Conservation (phyloP, 2,329 filamentous ascomycete genomes). For the Sporothrix inflata region DNA sequence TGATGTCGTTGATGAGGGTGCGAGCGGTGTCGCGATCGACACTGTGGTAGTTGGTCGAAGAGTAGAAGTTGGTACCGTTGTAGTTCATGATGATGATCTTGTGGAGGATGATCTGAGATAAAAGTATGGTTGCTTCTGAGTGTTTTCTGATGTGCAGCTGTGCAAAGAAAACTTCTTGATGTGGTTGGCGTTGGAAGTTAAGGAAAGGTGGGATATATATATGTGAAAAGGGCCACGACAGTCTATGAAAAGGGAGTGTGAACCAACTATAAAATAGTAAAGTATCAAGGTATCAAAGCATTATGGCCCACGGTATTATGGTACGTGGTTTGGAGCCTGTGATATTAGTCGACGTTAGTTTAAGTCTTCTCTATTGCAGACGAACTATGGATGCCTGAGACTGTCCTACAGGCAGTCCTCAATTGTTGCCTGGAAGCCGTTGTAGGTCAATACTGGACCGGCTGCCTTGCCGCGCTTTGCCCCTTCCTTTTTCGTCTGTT, state of each 20-base stretch:
- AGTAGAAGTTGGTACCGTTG: background rate
- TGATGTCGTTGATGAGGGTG: conserved; percentile 23
- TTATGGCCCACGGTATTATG: background rate
- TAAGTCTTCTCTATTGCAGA: background rate
- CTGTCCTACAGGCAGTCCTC: background rate
- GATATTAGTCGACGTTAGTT: background rate
- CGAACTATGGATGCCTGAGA: background rate
- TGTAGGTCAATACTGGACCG: background rate
- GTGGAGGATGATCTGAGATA: background rate
- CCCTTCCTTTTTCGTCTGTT: background rate
- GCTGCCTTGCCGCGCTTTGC: background rate
- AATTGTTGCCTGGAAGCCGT: conserved; percentile 3
- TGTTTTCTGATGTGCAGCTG: background rate
- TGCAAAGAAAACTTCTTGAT: too few species aligned
- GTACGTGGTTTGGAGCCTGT: background rate
- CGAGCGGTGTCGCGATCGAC: conserved; percentile 21
- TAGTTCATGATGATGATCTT: background rate
- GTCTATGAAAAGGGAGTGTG: background rate
- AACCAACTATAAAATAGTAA: background rate
- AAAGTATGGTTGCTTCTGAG: background rate
- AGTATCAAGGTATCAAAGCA: background rate
- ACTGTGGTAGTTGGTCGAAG: conserved; percentile 11
- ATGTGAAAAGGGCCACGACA: background rate
- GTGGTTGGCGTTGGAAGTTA: background rate
- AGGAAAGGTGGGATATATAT: background rate